Percentiles rank a stretch among this genome's conserved stretches.
These are phyloP conservation scores for Purpureocillium lavendulum DNA, from an alignment of 2,329 filamentous ascomycete species.

Conservation along the genomic window DNA sequence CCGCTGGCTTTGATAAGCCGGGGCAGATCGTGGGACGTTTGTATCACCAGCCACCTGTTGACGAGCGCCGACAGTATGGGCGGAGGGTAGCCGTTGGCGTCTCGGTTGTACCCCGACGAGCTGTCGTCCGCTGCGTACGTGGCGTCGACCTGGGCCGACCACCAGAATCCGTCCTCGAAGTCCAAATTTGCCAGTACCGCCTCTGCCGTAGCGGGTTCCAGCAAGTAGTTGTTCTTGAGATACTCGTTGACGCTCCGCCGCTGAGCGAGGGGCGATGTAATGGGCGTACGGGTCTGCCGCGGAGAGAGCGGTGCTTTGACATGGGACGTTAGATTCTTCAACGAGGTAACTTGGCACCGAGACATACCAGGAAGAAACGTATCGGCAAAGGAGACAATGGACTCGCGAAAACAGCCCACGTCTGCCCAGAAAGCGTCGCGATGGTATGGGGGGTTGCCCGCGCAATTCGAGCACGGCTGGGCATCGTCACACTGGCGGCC, in stretches of 20 bases:
- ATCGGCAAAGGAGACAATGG: conserved; percentile 37
- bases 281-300: conserved; percentile 38
- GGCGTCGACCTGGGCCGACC: conserved; percentile 40
- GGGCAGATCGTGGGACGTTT: conserved; percentile 42
- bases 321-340: too few relatives aligned
- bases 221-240: conserved; percentile 36
- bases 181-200: conserved; percentile 38
- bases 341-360: too few relatives aligned
- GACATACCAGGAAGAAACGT: conserved; percentile 40
- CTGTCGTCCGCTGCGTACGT: conserved; percentile 12
- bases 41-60: conserved; percentile 41
- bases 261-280: conserved; percentile 39
- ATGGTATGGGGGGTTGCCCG: conserved; percentile 25
- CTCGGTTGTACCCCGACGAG: conserved; percentile 13
- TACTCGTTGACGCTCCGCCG: conserved; percentile 44
- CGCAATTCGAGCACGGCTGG: conserved; percentile 40
- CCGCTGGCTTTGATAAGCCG: conserved; percentile 43
- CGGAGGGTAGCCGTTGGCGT: conserved; percentile 32
- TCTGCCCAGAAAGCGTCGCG: conserved; percentile 36
- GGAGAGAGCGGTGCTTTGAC: conserved; percentile 35
- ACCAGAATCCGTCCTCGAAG: conserved; percentile 50
- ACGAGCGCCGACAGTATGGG: conserved; percentile 42
- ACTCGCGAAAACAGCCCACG: conserved; percentile 43
- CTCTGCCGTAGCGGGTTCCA: conserved; percentile 29
- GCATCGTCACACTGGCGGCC: conserved; percentile 39